phyloP scores from a whole-genome alignment of 164 flowering plant genomes.

The Vitis riparia region DNA sequence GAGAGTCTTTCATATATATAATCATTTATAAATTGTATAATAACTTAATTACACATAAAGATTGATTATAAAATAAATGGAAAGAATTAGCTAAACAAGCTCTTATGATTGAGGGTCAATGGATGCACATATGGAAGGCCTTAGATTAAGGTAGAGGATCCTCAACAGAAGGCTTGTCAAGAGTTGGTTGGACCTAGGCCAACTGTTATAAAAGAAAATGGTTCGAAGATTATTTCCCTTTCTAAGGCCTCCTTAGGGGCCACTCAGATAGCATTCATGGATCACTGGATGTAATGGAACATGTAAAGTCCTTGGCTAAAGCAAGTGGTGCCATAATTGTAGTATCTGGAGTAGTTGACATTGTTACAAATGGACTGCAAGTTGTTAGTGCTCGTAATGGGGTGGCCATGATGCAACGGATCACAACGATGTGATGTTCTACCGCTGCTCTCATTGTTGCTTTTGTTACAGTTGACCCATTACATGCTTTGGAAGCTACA shows the following conservation, averaged over 20 bases:
- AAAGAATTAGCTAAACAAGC: too few relatives aligned
- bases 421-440: conserved; percentile 87
- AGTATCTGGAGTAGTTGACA: conserved; percentile 86
- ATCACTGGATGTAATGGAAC: conserved; percentile 54
- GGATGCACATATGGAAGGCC: too few relatives aligned
- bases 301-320: conserved; percentile 41
- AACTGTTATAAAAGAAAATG: conserved; percentile 45
- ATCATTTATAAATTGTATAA: too few relatives aligned
- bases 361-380: conserved; percentile 69
- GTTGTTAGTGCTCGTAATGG: conserved; percentile 77
- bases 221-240: conserved; percentile 81
- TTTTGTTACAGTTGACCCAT: conserved; percentile 46
- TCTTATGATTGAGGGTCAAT: too few relatives aligned
- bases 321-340: conserved; percentile 66
- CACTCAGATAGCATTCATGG: conserved; percentile 65
- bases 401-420: conserved; percentile 76
- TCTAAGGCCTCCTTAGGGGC: conserved; percentile 41
- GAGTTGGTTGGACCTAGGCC: conserved; percentile 50
- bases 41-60: too few relatives aligned
- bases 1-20: too few relatives aligned
- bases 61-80: too few relatives aligned
- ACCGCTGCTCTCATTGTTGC: conserved; percentile 91
- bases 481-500: conserved; percentile 65
- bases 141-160: too few relatives aligned
- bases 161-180: conserved; percentile 40